Conservation (phyloP, 73 alveolate species). For the Tetrahymena borealis region DNA sequence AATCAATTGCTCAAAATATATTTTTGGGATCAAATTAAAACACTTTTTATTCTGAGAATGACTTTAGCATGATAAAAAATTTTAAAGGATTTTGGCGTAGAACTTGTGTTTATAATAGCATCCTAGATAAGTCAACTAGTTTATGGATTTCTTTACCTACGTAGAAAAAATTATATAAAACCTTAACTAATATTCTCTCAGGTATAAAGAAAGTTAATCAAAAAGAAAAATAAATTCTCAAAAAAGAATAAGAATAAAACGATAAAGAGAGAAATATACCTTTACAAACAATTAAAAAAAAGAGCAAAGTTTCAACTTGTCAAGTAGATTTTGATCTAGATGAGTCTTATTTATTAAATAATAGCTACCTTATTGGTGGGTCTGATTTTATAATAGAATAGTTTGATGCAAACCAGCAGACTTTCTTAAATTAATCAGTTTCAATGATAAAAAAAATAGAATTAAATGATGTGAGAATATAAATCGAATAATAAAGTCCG, state of each 20-base stretch:
- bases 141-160: not conserved
- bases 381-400: not conserved
- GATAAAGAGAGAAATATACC: not conserved
- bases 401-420: not conserved
- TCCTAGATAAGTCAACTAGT: not conserved
- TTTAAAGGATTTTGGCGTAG: not conserved
- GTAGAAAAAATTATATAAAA: not conserved
- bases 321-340: not conserved
- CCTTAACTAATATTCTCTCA: not conserved
- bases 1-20: not conserved
- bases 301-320: not conserved
- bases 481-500: not conserved
- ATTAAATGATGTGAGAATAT: not conserved
- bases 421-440: not conserved
- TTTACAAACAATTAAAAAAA: not conserved
- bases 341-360: not conserved
- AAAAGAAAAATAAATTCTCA: not conserved
- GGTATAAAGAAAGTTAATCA: not conserved
- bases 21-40: not conserved
- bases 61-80: not conserved
- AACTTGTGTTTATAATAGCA: not conserved
- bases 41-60: not conserved
- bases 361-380: not conserved
- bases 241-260: not conserved
- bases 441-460: not conserved